phyloP scores from a whole-genome alignment of 2,329 filamentous ascomycete genomes.

The Beauveria australis region DNA sequence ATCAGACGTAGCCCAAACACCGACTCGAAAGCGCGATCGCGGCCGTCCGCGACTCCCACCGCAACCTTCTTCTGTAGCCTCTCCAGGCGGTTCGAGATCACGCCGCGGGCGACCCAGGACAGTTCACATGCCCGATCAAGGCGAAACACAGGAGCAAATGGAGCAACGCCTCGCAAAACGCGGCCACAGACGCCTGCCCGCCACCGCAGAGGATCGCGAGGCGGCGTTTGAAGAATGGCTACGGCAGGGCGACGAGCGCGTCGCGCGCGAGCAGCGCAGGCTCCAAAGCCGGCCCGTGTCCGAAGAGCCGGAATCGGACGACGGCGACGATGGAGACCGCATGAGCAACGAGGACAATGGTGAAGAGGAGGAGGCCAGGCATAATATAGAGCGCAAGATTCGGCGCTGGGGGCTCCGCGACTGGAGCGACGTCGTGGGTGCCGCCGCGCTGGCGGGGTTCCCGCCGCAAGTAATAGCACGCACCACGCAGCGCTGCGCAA shows the following conservation, averaged over 20 bases:
- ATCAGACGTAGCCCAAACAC: slow-evolving; percentile 18
- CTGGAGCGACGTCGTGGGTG: slow-evolving; percentile 78
- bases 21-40: not conserved
- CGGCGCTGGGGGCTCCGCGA: slow-evolving; percentile 48
- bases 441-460: slow-evolving; percentile 69
- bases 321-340: slow-evolving; percentile 12
- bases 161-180: slow-evolving; percentile 38
- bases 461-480: slow-evolving; percentile 55
- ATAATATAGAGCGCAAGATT: slow-evolving; percentile 20
- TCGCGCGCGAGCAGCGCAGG: slow-evolving; percentile 13
- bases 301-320: slow-evolving; percentile 10
- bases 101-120: slow-evolving; percentile 33
- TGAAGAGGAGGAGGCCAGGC: slow-evolving; percentile 11
- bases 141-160: slow-evolving; percentile 40
- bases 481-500: slow-evolving; percentile 64
- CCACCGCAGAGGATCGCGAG: slow-evolving; percentile 19
- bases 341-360: slow-evolving; percentile 15
- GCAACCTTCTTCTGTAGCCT: not conserved
- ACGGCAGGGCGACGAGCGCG: slow-evolving; percentile 22
- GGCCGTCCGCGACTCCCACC: slow-evolving; percentile 13
- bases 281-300: slow-evolving; percentile 11
- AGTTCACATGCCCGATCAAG: slow-evolving; percentile 28
- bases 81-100: slow-evolving; percentile 12
- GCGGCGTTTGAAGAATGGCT: slow-evolving; percentile 28
- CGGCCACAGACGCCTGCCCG: slow-evolving; percentile 24